Percentiles rank a stretch among this genome's conserved stretches.
These are phyloP conservation scores for Starmerella vaccinii DNA, from an alignment of 805 yeast genomes.

Conservation along the genomic window DNA sequence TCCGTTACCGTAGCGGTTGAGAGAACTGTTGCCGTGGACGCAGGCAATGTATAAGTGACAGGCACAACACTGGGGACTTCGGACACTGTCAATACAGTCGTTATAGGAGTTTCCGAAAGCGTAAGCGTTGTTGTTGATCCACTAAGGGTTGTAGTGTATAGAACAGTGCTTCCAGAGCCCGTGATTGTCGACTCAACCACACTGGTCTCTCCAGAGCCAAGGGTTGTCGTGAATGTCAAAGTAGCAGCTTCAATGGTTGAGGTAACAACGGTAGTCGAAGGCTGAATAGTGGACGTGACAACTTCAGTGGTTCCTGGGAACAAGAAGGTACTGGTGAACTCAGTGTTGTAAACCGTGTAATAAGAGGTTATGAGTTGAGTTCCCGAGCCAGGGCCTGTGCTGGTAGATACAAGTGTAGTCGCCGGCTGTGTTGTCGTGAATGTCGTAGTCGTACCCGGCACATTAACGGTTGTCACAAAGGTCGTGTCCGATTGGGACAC, in stretches of 20 bases:
- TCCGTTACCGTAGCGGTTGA: not conserved
- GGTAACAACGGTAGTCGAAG: slow-evolving; percentile 10
- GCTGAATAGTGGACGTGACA: slow-evolving; percentile 5
- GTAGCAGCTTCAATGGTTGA: slow-evolving; percentile 10
- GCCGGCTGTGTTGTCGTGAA: slow-evolving; percentile 6
- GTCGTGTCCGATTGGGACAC: slow-evolving; percentile 5
- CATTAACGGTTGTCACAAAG: not conserved
- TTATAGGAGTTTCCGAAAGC: not conserved
- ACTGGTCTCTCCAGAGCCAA: slow-evolving; percentile 12
- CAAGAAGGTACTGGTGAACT: slow-evolving; percentile 7
- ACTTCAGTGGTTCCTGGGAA: slow-evolving; percentile 6
- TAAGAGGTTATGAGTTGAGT: slow-evolving; percentile 6
- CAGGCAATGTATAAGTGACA: slow-evolving; percentile 13
- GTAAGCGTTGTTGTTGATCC: slow-evolving; percentile 8
- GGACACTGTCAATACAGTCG: slow-evolving; percentile 14
- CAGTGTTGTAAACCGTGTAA: slow-evolving; percentile 8
- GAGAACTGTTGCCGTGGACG: slow-evolving; percentile 5
- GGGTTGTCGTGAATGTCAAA: slow-evolving; percentile 10
- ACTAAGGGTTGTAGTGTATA: slow-evolving; percentile 3
- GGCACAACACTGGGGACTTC: slow-evolving; percentile 15
- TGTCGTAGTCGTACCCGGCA: slow-evolving; percentile 6
- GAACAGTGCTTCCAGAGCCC: slow-evolving; percentile 10
- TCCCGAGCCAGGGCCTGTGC: slow-evolving; percentile 2
- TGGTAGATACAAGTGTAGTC: not conserved
- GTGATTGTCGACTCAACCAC: slow-evolving; percentile 7